Evolutionary conservation across 2,329 filamentous ascomycete species (phyloP), one percentile per base, ranked within the genome.

Genomic region (Epichloe brachyelytri): DNA sequence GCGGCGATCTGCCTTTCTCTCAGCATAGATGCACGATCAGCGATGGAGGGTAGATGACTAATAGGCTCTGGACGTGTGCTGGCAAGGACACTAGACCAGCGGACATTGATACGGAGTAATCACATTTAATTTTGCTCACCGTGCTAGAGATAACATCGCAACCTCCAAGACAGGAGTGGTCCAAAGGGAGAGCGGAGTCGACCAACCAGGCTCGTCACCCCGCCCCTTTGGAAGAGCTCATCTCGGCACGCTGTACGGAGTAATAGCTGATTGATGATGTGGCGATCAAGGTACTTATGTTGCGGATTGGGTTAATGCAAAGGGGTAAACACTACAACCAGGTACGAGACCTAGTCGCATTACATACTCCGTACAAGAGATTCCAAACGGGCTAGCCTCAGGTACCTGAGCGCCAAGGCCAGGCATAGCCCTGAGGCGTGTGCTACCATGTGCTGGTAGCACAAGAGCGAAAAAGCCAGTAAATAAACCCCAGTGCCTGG

Each of bases 321-420:
- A n/a, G 19, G 44, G 44, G 17, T 14, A 38, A 38, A 15, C 14
- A 14, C 8, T 17, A 41, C 39, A 10, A 44, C 15, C 44, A 37
- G 30, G 20, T 36, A 36, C 33, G 5, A 17, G 30, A n/a, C 6
- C 12, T 15, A 17, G 6, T 46, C 8, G 44, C 34, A 14, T 22
- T 19, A 20, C 19, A 20, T 20, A 20, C 19, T 20, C 3, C 20
- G 20, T 5, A 19, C 7, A 7, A 14, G 30, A 11, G n/a, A 17
- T 15, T 22, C 50, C 33, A 43, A 53, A 15, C 11, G 17, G 50
- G 36, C 41, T 50, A 50, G 45, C 39, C n/a, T 34, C 45, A 51
- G 50, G 50, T 44, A 51, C 49, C 49, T 34, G 34, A 40, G 49
- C 49, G 43, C 43, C n/a, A 51, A 46, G 33, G 36, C 41, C 43